Evolutionary conservation across 768 basidiomycete species (phyloP).

Genomic region (Suillus alpinus): DNA sequence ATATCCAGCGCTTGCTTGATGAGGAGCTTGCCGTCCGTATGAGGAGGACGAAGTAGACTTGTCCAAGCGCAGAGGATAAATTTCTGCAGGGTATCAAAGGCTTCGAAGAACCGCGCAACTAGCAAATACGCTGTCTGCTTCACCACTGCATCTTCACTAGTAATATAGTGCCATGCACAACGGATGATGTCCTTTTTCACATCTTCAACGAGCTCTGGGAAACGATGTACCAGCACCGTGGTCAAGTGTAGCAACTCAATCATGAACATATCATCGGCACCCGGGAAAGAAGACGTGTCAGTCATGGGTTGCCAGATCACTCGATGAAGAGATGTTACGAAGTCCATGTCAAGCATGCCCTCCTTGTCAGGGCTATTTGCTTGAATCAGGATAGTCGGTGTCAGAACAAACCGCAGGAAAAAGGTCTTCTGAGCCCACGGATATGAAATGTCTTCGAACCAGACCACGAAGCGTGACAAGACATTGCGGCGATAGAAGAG

Average conservation of each 20-base stretch:
- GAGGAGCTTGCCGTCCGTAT: constrained; percentile 71
- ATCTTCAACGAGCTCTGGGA: constrained; percentile 74
- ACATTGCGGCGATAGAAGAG: constrained; percentile 75
- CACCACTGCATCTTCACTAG: constrained; percentile 83
- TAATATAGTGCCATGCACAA: constrained; percentile 87
- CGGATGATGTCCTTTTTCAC: constrained; percentile 91
- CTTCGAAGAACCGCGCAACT: constrained; percentile 87
- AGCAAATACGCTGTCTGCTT: constrained; percentile 92
- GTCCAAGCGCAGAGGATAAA: constrained; percentile 91
- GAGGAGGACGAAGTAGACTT: constrained; percentile 78
- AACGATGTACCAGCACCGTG: constrained; percentile 82
- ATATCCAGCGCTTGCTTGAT: constrained; percentile 86
- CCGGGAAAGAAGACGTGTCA: constrained; percentile 47
- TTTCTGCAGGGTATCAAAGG: constrained; percentile 85
- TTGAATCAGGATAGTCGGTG: constrained; percentile 80
- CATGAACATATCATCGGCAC: constrained; percentile 79
- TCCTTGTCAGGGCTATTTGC: constrained; percentile 55
- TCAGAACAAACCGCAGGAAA: constrained; percentile 80
- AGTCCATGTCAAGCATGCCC: constrained; percentile 67
- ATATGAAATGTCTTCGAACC: constrained; percentile 68
- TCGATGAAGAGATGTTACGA: constrained; percentile 65
- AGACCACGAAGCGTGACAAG: constrained; percentile 78
- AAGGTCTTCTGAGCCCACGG: constrained; percentile 76
- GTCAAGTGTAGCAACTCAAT: constrained; percentile 91
- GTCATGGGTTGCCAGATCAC: constrained; percentile 82